phyloP scores from a whole-genome alignment of 306 rosid genomes.

The Crotalaria pallida region DNA sequence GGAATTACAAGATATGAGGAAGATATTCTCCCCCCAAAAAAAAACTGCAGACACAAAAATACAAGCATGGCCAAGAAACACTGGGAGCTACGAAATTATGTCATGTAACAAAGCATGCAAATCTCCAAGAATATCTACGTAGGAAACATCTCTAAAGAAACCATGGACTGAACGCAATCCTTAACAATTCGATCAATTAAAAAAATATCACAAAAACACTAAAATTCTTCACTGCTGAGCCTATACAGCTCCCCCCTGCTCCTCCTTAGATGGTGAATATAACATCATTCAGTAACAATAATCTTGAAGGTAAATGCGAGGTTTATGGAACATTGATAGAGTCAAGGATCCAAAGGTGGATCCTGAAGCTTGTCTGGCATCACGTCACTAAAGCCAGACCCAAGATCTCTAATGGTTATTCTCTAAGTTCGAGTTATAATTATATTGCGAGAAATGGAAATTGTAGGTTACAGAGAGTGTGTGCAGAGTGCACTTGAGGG shows the following conservation, averaged over 20 bases:
- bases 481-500: background rate
- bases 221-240: background rate
- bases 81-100: too few relatives aligned
- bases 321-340: background rate
- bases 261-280: background rate
- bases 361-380: background rate
- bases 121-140: too few relatives aligned
- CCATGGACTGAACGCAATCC: background rate
- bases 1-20: too few relatives aligned
- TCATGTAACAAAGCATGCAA: too few relatives aligned
- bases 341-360: background rate
- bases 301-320: background rate
- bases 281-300: background rate
- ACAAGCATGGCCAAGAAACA: too few relatives aligned
- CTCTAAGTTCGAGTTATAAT: background rate
- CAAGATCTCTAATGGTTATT: background rate
- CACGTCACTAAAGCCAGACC: background rate
- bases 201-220: background rate
- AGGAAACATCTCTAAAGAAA: too few relatives aligned
- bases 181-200: background rate
- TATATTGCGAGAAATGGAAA: background rate
- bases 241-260: background rate
- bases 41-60: too few relatives aligned
- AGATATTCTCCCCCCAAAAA: too few relatives aligned
- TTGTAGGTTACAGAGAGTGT: background rate